Base-by-base conservation (phyloP, 768 basidiomycete species). In the Cyclocybe cylindracea region DNA sequence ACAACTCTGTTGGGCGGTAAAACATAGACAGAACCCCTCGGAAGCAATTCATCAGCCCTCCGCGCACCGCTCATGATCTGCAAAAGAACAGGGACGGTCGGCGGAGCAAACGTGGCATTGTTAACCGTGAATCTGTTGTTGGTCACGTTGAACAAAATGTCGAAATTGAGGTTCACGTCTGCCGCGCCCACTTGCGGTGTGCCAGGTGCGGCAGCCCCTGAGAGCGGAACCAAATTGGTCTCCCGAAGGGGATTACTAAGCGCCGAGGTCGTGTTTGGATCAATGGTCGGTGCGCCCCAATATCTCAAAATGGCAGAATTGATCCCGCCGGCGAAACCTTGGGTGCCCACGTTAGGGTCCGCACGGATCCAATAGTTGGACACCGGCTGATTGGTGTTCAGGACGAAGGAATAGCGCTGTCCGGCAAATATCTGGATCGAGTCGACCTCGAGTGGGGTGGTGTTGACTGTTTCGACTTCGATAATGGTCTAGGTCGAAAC, bases 51-150 rank as follows among this genome's bases (percentile, higher is more conserved):
- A 38, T 73, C 67, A 0, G 77, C 70, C 5, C 49, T 55, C 11
- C 63, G 61, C 2, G 70, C 67, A 10, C 79, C 79, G 47, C 73
- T 78, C 39, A 82, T 57, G 38, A 82, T 78, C 55, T 82, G 78
- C 11, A 82, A 68, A 6, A 83, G 63, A 2, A n/a, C n/a, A n/a
- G n/a, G n/a, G n/a, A n/a, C n/a, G n/a, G n/a, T n/a, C n/a, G n/a
- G n/a, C n/a, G n/a, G n/a, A n/a, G n/a, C n/a, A n/a, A n/a, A n/a
- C n/a, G n/a, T n/a, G n/a, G n/a, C n/a, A n/a, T n/a, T n/a, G n/a
- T n/a, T n/a, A n/a, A n/a, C n/a, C n/a, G n/a, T n/a, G n/a, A n/a
- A n/a, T n/a, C n/a, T n/a, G n/a, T n/a, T n/a, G n/a, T n/a, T n/a
- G n/a, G n/a, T n/a, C n/a, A n/a, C n/a, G n/a, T n/a, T n/a, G n/a